These are phyloP conservation scores for Paecilomyces fulvus DNA, from an alignment of 2,329 filamentous ascomycete species.

Conservation along the genomic window DNA sequence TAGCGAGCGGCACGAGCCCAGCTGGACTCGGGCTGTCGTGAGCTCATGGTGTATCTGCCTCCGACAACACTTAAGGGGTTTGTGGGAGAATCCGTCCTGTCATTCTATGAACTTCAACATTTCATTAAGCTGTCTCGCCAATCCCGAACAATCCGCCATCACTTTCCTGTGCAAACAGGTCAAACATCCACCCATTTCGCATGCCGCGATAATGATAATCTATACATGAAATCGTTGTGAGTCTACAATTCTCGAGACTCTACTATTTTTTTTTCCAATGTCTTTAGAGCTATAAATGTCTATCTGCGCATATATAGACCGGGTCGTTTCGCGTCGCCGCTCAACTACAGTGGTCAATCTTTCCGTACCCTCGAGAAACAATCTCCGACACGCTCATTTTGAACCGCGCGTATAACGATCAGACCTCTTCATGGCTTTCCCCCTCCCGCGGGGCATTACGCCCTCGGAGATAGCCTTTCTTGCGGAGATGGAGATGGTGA, in stretches of 20 bases:
- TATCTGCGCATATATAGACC: background rate
- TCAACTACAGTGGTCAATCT: background rate
- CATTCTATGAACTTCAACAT: constrained; percentile 1
- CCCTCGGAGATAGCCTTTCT: constrained; percentile 87
- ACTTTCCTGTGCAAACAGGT: constrained; percentile 20
- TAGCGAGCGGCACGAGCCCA: constrained; percentile 29
- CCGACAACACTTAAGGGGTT: background rate
- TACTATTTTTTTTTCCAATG: background rate
- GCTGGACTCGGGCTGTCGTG: constrained; percentile 19
- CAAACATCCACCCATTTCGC: constrained; percentile 18
- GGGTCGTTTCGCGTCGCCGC: background rate
- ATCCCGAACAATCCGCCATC: constrained; percentile 9
- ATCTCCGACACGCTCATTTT: background rate
- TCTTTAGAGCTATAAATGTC: background rate
- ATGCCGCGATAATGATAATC: constrained; percentile 5
- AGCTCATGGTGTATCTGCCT: constrained; percentile 20
- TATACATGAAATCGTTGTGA: background rate
- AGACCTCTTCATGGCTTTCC: constrained; percentile 47
- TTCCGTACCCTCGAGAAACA: background rate
- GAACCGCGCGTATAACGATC: background rate
- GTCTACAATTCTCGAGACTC: background rate
- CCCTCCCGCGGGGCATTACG: constrained; percentile 59
- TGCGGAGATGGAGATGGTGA: constrained; percentile 96
- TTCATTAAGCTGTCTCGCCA: constrained; percentile 1
- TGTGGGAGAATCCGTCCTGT: background rate